phyloP scores from a whole-genome alignment of 768 basidiomycete species.

The Mycena amicta region DNA sequence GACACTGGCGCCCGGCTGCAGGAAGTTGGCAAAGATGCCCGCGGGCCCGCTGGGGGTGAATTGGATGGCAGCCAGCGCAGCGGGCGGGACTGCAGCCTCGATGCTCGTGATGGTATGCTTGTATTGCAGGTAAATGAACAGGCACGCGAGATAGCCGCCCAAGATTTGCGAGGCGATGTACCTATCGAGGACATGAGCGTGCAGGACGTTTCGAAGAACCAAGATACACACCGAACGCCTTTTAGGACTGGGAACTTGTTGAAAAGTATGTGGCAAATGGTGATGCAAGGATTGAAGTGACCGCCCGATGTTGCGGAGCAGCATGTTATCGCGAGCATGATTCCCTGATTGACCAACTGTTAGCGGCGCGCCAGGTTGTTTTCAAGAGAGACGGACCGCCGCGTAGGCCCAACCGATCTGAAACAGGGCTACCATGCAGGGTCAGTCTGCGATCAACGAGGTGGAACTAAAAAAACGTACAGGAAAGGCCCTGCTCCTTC shows the following conservation, averaged over 20 bases:
- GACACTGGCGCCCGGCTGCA: constrained; percentile 44
- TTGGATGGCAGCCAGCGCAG: constrained; percentile 28
- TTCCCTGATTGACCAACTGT: too few species aligned
- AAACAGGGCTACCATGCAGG: constrained; percentile 43
- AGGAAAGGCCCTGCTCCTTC: constrained; percentile 45
- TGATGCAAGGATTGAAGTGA: constrained; percentile 69
- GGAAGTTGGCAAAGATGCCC: constrained; percentile 59
- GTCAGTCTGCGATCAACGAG: constrained; percentile 1
- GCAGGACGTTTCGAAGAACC: neutral
- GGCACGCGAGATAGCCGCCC: constrained; percentile 64
- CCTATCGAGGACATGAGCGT: constrained; percentile 35
- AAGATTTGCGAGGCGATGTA: constrained; percentile 69
- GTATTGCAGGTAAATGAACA: constrained; percentile 66
- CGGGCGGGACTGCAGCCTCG: constrained; percentile 34
- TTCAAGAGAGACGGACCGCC: too few species aligned
- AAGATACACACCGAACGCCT: constrained; percentile 45
- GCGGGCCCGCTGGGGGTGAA: constrained; percentile 47
- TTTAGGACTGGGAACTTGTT: constrained; percentile 57
- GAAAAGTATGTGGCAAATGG: constrained; percentile 53
- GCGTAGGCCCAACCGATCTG: constrained; percentile 63
- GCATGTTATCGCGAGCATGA: constrained; percentile 57
- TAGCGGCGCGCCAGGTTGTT: too few species aligned
- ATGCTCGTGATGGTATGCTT: constrained; percentile 45
- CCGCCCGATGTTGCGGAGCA: constrained; percentile 59
- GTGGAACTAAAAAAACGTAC: constrained; percentile 36